Evolutionary conservation across 2,329 filamentous ascomycete genomes (phyloP).

Genomic region (Hypoxylon sp.): DNA sequence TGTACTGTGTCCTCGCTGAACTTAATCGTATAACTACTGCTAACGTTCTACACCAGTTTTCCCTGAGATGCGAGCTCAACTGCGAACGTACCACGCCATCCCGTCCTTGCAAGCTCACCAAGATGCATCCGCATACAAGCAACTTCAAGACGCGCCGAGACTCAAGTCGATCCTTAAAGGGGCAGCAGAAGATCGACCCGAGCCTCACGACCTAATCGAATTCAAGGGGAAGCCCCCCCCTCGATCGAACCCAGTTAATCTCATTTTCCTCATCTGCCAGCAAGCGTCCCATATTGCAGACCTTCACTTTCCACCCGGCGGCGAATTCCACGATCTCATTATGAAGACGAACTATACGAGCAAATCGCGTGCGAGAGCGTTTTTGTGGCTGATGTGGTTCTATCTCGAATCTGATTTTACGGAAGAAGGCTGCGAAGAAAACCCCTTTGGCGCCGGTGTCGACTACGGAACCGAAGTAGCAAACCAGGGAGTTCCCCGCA

Average conservation of each 20-base stretch:
- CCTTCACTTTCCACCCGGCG: slow-evolving; percentile 84
- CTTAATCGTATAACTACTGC: slow-evolving; percentile 5
- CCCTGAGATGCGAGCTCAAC: slow-evolving; percentile 97
- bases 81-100: slow-evolving; percentile 98
- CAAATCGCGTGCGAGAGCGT: slow-evolving; percentile 84
- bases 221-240: slow-evolving; percentile 75
- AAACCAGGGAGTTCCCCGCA: slow-evolving; percentile 76
- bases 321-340: slow-evolving; percentile 96
- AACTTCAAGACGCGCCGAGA: slow-evolving; percentile 94
- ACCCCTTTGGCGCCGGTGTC: slow-evolving; percentile 85
- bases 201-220: slow-evolving; percentile 85
- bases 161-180: slow-evolving; percentile 98
- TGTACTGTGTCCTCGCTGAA: slow-evolving; percentile 68
- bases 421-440: slow-evolving; percentile 85
- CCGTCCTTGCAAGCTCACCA: slow-evolving; percentile 95
- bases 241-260: slow-evolving; percentile 95
- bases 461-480: slow-evolving; percentile 74
- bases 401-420: slow-evolving; percentile 97
- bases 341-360: slow-evolving; percentile 91
- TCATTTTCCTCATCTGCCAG: slow-evolving; percentile 94
- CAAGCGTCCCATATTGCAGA: slow-evolving; percentile 93
- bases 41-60: slow-evolving; percentile 71
- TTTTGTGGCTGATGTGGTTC: slow-evolving; percentile 99
- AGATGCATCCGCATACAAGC: slow-evolving; percentile 96
- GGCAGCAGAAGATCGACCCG: slow-evolving; percentile 87